phyloP scores from a whole-genome alignment of 345 rosid species.

The Geranium brycei region DNA sequence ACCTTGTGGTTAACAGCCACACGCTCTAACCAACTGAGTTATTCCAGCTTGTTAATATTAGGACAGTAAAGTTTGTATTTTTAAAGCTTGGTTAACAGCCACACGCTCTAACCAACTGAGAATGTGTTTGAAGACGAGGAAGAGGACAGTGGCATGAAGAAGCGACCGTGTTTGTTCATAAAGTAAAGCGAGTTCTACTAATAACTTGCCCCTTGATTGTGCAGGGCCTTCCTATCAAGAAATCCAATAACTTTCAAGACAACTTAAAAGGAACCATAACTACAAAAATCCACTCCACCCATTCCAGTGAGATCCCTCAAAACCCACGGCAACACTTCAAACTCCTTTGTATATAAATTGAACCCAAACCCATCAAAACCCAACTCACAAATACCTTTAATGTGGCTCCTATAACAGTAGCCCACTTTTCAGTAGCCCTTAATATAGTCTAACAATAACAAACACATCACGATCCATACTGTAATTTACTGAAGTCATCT shows the following conservation, averaged over 20 bases:
- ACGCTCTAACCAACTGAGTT: constrained; percentile 58
- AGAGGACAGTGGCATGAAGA: background rate
- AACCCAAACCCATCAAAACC: constrained; percentile 2
- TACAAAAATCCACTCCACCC: constrained; percentile 12
- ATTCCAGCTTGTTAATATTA: constrained; percentile 26
- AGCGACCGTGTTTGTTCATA: background rate
- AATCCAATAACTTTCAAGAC: background rate
- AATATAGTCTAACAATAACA: too few species aligned
- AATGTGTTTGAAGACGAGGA: too few species aligned
- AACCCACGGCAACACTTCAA: constrained; percentile 56
- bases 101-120: constrained; percentile 88
- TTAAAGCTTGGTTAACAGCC: constrained; percentile 53
- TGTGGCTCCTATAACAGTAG: constrained; percentile 87
- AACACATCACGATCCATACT: background rate
- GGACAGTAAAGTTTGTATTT: too few species aligned
- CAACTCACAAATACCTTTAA: constrained; percentile 44
- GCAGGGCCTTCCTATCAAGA: too few species aligned
- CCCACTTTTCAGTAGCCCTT: constrained; percentile 74
- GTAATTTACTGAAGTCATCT: too few species aligned
- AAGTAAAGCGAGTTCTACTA: background rate
- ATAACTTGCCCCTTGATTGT: background rate
- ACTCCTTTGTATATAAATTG: background rate
- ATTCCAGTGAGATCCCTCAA: constrained; percentile 44
- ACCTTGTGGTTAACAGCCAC: constrained; percentile 67
- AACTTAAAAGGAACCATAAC: background rate